These are phyloP conservation scores for Fremontodendron californicum DNA, from an alignment of 345 rosid species.

Conservation along the genomic window DNA sequence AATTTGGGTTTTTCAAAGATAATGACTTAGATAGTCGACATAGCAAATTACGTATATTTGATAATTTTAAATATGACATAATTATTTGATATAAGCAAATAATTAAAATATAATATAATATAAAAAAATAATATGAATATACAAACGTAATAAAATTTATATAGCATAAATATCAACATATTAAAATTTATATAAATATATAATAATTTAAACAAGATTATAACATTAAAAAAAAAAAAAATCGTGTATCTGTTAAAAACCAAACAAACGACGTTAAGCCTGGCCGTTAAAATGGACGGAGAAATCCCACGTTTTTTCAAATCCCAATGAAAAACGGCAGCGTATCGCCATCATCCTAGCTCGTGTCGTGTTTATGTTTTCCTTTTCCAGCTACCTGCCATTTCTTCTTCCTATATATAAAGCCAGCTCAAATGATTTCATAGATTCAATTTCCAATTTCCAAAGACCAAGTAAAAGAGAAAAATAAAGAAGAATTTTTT, in stretches of 20 bases:
- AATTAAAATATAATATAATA: too few relatives aligned
- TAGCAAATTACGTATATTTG: too few relatives aligned
- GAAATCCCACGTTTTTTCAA: conserved; percentile 11
- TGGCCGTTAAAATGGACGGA: conserved; percentile 10
- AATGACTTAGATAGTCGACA: too few relatives aligned
- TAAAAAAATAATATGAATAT: too few relatives aligned
- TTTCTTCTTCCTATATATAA: background rate
- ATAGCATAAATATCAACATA: too few relatives aligned
- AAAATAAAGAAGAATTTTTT: background rate
- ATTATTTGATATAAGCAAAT: too few relatives aligned
- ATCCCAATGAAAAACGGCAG: conserved; percentile 1
- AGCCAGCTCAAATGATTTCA: background rate
- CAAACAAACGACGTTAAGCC: background rate
- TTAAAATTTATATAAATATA: too few relatives aligned
- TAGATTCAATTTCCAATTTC: background rate
- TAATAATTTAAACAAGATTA: background rate
- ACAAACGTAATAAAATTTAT: too few relatives aligned
- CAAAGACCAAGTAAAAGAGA: background rate
- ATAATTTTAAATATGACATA: too few relatives aligned
- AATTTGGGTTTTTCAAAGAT: too few relatives aligned
- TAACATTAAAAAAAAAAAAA: background rate
- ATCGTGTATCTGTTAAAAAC: background rate
- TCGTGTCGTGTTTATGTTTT: background rate
- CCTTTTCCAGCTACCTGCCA: background rate
- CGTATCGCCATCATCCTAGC: background rate